These are phyloP conservation scores for Cryptosporidium ryanae DNA, from an alignment of 169 alveolate genomes.

Conservation along the genomic window DNA sequence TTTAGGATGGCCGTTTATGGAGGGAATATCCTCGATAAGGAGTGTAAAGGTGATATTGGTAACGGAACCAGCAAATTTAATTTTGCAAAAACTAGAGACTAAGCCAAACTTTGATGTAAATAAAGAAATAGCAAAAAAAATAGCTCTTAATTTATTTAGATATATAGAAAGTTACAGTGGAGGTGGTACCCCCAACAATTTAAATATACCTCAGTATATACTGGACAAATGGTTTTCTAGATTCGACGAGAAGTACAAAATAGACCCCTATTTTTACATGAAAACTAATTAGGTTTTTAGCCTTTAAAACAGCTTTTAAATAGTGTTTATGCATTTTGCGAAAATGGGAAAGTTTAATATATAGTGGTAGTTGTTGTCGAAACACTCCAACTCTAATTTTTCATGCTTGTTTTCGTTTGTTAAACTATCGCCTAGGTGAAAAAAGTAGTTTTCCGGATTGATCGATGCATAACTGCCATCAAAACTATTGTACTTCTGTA, in stretches of 20 bases:
- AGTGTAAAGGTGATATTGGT: slow-evolving; percentile 33
- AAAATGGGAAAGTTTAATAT: slow-evolving; percentile 21
- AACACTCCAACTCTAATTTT: background rate
- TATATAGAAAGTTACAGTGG: slow-evolving; percentile 84
- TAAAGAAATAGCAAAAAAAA: slow-evolving; percentile 82
- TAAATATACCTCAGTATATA: slow-evolving; percentile 86
- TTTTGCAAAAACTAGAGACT: slow-evolving; percentile 41
- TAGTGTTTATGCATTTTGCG: slow-evolving; percentile 14
- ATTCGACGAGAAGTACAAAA: slow-evolving; percentile 85
- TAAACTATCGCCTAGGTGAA: background rate
- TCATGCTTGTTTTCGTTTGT: background rate
- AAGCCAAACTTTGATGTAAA: slow-evolving; percentile 62
- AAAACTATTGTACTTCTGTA: slow-evolving; percentile 13
- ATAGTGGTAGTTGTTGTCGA: background rate
- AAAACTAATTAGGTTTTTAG: slow-evolving; percentile 77
- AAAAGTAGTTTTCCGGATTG: background rate
- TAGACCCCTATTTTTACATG: slow-evolving; percentile 88
- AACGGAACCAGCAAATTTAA: slow-evolving; percentile 25
- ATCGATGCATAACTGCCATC: background rate
- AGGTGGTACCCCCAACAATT: slow-evolving; percentile 71
- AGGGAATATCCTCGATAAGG: slow-evolving; percentile 19
- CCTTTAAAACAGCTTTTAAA: background rate
- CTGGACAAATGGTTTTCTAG: slow-evolving; percentile 88
- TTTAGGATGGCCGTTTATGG: slow-evolving; percentile 73
- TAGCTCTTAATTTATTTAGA: slow-evolving; percentile 86